These are phyloP conservation scores for Pythium scleroteichum DNA, from an alignment of 352 stramenopile species.

Conservation along the genomic window DNA sequence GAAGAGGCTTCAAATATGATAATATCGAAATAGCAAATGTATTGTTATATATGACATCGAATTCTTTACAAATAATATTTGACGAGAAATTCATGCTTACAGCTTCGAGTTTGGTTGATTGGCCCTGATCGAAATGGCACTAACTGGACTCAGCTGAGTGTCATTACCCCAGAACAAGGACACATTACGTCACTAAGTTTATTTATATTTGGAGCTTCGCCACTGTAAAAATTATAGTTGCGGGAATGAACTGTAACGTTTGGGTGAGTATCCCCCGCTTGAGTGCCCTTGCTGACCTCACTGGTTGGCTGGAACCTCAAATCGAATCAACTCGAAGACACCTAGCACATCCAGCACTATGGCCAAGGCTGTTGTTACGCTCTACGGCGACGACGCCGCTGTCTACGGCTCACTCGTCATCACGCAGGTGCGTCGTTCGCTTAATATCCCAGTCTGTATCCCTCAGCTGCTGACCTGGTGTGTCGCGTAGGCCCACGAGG, in stretches of 20 bases:
- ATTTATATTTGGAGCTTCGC: neutral
- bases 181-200: neutral
- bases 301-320: conserved; percentile 16
- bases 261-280: neutral
- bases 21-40: too few species aligned
- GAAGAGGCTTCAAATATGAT: too few species aligned
- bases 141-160: neutral
- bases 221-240: neutral
- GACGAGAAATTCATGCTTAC: conserved; percentile 4
- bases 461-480: neutral
- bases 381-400: conserved; percentile 80
- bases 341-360: conserved; percentile 31
- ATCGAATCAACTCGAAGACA: conserved; percentile 17
- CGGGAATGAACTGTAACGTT: neutral
- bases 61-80: conserved; percentile 16
- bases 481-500: conserved; percentile 62
- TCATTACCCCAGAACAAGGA: neutral
- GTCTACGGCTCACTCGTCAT: conserved; percentile 83
- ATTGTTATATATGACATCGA: too few species aligned
- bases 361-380: conserved; percentile 86
- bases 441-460: too few species aligned
- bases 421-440: conserved; percentile 66
- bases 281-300: conserved; percentile 4
- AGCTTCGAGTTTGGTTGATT: conserved; percentile 29
- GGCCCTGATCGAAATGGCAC: conserved; percentile 26